Evolutionary conservation across 345 rosid species (phyloP).

Genomic region (Euphorbia pulcherrima): DNA sequence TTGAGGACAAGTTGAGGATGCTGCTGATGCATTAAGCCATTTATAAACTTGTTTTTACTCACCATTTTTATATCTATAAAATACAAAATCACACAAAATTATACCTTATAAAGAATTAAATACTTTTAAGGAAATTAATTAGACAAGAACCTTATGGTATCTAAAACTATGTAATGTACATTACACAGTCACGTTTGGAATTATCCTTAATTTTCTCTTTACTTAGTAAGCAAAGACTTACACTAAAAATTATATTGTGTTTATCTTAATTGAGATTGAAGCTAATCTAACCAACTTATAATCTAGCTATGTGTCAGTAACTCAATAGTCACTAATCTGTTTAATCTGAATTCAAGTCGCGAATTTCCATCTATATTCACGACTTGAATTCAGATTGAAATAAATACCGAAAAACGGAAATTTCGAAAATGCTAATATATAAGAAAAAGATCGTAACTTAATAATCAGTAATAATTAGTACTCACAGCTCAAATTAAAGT

Average conservation of each 20-base stretch:
- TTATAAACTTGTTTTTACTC: background rate
- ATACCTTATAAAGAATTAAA: background rate
- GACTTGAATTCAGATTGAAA: no score
- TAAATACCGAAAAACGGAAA: background rate
- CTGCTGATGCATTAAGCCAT: no score
- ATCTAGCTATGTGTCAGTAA: no score
- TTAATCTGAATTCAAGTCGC: no score
- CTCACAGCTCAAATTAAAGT: constrained; percentile 6
- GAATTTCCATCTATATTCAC: no score
- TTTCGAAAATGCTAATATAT: constrained; percentile 12
- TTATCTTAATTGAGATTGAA: no score
- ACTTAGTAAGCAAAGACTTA: background rate
- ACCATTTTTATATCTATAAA: background rate
- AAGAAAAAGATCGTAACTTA: background rate
- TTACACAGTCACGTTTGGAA: background rate
- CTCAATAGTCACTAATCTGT: no score
- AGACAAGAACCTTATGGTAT: background rate
- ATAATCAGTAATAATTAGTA: no score
- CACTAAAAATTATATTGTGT: no score
- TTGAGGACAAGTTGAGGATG: no score
- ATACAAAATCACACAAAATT: background rate
- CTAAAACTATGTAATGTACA: background rate
- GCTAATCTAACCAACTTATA: no score
- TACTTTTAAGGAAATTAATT: background rate
- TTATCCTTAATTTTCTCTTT: background rate